A percentile compares a stretch with the other conserved stretches of the same genome.
Evolutionary conservation across 306 rosid genomes (phyloP).

Genomic region (Acacia crassicarpa): DNA sequence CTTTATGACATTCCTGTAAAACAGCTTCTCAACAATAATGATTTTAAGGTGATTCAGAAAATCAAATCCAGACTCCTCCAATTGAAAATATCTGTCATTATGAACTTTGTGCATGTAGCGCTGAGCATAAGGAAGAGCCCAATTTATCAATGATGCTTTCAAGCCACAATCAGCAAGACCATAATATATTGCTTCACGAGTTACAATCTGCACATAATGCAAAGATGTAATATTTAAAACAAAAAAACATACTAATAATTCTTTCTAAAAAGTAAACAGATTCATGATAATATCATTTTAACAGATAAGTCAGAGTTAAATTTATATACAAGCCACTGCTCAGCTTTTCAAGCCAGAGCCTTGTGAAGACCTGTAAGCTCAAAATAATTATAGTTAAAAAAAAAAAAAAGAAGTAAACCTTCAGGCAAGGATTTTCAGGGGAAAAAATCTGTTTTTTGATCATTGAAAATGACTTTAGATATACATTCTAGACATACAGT

Average conservation of each 20-base stretch:
- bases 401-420: background rate
- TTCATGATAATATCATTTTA: background rate
- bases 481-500: background rate
- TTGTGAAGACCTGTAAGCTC: background rate
- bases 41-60: constrained; percentile 53
- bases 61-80: constrained; percentile 69
- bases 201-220: constrained; percentile 70
- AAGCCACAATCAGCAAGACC: constrained; percentile 56
- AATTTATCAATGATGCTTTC: constrained; percentile 66
- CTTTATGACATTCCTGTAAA: constrained; percentile 73
- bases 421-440: background rate
- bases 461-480: background rate
- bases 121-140: constrained; percentile 90
- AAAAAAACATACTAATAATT: background rate
- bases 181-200: constrained; percentile 75
- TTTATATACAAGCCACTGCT: background rate
- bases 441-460: background rate
- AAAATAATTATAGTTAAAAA: background rate
- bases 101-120: constrained; percentile 69
- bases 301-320: background rate
- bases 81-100: constrained; percentile 55
- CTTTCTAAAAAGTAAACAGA: constrained; percentile 3
- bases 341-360: background rate
- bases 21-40: constrained; percentile 76
- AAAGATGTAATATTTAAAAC: constrained; percentile 6